These are phyloP conservation scores for Coniferiporia sulphurascens DNA, from an alignment of 1,284 basidiomycete genomes.

Conservation along the genomic window DNA sequence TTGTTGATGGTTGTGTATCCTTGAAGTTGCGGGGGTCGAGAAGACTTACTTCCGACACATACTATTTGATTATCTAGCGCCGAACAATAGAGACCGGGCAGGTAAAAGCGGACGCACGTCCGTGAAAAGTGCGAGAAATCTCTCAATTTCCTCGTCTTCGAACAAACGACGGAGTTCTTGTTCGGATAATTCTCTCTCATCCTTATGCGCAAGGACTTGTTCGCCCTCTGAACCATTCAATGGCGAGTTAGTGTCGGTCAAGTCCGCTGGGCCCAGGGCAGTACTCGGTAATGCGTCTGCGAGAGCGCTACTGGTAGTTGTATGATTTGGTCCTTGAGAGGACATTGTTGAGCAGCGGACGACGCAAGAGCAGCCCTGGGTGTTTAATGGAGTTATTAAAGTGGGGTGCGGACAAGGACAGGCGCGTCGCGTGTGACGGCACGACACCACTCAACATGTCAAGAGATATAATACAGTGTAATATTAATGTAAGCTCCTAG, in stretches of 20 bases:
- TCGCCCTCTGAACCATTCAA: not conserved
- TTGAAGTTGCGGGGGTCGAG: not conserved
- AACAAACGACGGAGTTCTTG: constrained; percentile 9
- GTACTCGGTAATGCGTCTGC: no score
- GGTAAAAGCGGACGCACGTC: not conserved
- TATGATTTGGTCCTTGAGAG: no score
- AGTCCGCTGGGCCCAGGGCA: no score
- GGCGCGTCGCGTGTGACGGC: no score
- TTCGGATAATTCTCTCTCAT: constrained; percentile 9
- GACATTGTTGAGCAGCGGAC: no score
- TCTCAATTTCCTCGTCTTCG: constrained; percentile 13
- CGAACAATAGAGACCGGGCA: not conserved
- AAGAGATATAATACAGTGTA: no score
- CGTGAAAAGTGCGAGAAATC: constrained; percentile 7
- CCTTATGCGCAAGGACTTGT: not conserved
- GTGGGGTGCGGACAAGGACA: no score
- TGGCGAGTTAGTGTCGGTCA: not conserved
- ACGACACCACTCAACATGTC: no score
- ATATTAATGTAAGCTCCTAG: no score
- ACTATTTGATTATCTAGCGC: not conserved
- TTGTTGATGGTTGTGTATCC: not conserved
- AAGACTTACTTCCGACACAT: constrained; percentile 11
- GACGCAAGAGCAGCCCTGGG: no score
- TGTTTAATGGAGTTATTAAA: no score
- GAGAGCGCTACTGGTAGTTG: no score